phyloP scores from a whole-genome alignment of 768 basidiomycete genomes.

The Amanita jacksonii region DNA sequence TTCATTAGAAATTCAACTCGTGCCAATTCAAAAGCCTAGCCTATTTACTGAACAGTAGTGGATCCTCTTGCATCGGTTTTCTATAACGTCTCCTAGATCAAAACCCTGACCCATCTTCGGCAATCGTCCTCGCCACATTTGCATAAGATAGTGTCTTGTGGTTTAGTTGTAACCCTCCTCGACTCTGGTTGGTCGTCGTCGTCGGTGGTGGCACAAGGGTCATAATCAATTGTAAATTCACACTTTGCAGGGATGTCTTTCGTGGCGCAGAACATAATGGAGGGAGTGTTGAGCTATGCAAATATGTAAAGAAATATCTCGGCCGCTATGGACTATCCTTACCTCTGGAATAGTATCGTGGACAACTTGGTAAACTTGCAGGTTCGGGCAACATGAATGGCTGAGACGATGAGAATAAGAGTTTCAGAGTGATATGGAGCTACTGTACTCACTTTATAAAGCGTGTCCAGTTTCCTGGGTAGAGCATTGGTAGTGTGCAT shows the following conservation, averaged over 20 bases:
- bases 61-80: no score
- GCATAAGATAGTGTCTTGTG: conserved; percentile 24
- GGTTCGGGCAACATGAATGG: conserved; percentile 59
- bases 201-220: conserved; percentile 24
- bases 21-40: no score
- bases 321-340: conserved; percentile 9
- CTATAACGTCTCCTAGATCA: no score
- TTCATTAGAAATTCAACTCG: no score
- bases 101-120: conserved; percentile 25
- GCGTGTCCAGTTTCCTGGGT: conserved; percentile 64
- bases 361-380: conserved; percentile 46
- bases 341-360: conserved; percentile 55
- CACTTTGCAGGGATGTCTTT: conserved; percentile 36
- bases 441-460: conserved; percentile 54
- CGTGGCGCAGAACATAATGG: conserved; percentile 48
- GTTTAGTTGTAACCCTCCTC: conserved; percentile 7
- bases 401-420: conserved; percentile 22
- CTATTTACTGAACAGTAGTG: no score
- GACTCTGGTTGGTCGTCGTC: neutral
- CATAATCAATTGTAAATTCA: conserved; percentile 61
- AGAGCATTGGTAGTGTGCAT: neutral
- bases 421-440: neutral
- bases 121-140: conserved; percentile 27
- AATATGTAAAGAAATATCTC: neutral
- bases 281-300: conserved; percentile 50